phyloP scores from a whole-genome alignment of 768 basidiomycete species.

The Dioszegia hungarica region DNA sequence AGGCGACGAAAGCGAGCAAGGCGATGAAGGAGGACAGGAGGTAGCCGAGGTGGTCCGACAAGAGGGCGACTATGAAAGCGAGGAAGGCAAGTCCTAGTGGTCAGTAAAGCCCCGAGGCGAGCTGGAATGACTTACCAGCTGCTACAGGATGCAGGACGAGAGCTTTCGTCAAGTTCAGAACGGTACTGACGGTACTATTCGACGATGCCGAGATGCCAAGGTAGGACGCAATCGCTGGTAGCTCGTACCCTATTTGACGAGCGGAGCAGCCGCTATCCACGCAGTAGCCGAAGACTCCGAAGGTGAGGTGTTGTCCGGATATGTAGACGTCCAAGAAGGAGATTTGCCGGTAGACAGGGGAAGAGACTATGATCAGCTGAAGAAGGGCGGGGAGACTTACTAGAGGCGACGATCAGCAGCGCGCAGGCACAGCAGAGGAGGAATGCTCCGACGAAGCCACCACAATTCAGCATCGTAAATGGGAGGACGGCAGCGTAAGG shows the following conservation, averaged over 20 bases:
- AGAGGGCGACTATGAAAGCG: conserved; percentile 45
- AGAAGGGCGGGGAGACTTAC: conserved; percentile 10
- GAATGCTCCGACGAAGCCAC: conserved; percentile 17
- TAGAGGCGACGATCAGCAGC: conserved; percentile 27
- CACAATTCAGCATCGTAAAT: too few relatives aligned
- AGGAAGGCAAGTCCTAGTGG: conserved; percentile 42
- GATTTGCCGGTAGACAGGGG: neutral
- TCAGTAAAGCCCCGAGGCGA: neutral
- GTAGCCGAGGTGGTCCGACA: conserved; percentile 42
- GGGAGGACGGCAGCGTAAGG: too few relatives aligned
- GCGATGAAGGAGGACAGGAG: conserved; percentile 40
- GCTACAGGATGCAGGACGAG: conserved; percentile 48
- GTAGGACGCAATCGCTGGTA: conserved; percentile 13
- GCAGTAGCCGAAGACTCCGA: conserved; percentile 42
- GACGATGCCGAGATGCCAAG: neutral
- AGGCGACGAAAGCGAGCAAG: conserved; percentile 44
- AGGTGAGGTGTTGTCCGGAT: conserved; percentile 2
- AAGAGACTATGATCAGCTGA: neutral
- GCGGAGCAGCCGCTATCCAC: neutral
- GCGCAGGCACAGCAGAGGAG: conserved; percentile 29
- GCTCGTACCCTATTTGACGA: conserved; percentile 18
- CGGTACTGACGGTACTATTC: conserved; percentile 12
- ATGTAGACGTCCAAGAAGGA: conserved; percentile 25
- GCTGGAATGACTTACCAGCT: conserved; percentile 39
- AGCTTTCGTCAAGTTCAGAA: conserved; percentile 39